Conservation (phyloP, 139 green algal genomes). For the Volvox africanus region DNA sequence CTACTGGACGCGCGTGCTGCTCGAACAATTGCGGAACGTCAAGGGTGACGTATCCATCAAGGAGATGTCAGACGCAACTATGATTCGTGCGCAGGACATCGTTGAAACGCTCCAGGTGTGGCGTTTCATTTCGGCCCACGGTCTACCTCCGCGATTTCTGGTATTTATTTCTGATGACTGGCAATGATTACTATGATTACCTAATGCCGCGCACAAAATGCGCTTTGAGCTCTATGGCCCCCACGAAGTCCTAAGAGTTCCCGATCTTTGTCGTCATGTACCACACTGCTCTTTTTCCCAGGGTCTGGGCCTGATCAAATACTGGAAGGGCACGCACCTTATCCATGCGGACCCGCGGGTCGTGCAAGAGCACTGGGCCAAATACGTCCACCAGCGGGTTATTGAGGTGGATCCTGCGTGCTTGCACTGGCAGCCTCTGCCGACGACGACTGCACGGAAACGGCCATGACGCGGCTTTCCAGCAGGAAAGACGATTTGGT, state of each 20-base stretch:
- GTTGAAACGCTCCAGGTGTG: slow-evolving; percentile 61
- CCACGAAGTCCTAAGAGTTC: too few species aligned
- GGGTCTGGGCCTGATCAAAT: slow-evolving; percentile 76
- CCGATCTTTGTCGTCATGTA: too few species aligned
- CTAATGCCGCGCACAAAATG: too few species aligned
- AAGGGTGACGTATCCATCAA: slow-evolving; percentile 89
- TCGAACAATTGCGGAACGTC: slow-evolving; percentile 89
- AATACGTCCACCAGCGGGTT: slow-evolving; percentile 28
- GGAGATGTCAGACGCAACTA: slow-evolving; percentile 78
- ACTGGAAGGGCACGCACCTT: slow-evolving; percentile 88
- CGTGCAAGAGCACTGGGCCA: slow-evolving; percentile 65
- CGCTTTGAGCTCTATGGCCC: too few species aligned
- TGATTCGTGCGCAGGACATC: slow-evolving; percentile 66
- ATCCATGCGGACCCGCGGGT: slow-evolving; percentile 64
- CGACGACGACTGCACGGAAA: slow-evolving; percentile 42
- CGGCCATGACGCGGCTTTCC: slow-evolving; percentile 33
- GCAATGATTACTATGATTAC: too few species aligned
- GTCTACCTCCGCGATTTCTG: too few species aligned
- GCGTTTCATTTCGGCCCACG: too few species aligned
- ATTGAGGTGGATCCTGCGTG: slow-evolving; percentile 68
- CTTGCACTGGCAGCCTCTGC: slow-evolving; percentile 73
- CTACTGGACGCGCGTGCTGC: slow-evolving; percentile 96
- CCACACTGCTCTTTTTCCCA: neutral
- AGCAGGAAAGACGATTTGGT: too few species aligned
- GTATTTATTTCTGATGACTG: too few species aligned